phyloP scores from a whole-genome alignment of 2,329 filamentous ascomycete genomes.

The Neoscytalidium dimidiatum region DNA sequence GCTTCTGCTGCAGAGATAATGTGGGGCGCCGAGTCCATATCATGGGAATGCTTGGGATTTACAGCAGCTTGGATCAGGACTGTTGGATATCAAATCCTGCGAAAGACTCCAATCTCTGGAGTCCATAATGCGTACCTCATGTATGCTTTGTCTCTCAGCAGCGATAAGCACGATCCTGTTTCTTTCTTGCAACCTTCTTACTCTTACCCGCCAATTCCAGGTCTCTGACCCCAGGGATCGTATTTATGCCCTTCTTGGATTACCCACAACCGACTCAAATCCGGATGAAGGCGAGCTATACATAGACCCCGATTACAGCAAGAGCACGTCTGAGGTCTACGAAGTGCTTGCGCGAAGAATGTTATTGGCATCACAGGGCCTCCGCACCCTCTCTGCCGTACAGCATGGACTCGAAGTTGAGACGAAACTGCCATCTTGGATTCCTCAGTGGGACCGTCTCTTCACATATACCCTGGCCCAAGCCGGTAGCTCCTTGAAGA shows the following conservation, averaged over 20 bases:
- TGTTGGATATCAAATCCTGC: constrained; percentile 18
- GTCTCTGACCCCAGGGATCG: constrained; percentile 23
- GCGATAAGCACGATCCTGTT: constrained; percentile 16
- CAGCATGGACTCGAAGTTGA: constrained; percentile 16
- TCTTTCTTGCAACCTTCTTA: constrained; percentile 19
- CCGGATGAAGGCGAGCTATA: constrained; percentile 5
- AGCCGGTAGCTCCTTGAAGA: not conserved
- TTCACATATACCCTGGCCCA: constrained; percentile 19
- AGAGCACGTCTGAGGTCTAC: constrained; percentile 12
- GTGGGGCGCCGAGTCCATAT: not conserved
- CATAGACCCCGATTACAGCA: constrained; percentile 22
- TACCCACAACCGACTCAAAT: constrained; percentile 10
- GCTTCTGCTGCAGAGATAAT: not conserved
- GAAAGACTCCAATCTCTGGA: constrained; percentile 15
- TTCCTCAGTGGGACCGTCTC: constrained; percentile 21
- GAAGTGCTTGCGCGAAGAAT: constrained; percentile 9
- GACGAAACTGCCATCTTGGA: constrained; percentile 20
- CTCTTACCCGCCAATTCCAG: constrained; percentile 21
- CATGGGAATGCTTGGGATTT: constrained; percentile 2
- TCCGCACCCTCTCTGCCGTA: constrained; percentile 22
- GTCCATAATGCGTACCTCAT: constrained; percentile 23
- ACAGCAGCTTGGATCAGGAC: constrained; percentile 10
- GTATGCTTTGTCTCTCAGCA: constrained; percentile 19
- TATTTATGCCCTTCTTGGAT: constrained; percentile 22
- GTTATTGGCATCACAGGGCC: not conserved